Evolutionary conservation across 306 rosid species (phyloP).

Genomic region (Calophaca sinica): DNA sequence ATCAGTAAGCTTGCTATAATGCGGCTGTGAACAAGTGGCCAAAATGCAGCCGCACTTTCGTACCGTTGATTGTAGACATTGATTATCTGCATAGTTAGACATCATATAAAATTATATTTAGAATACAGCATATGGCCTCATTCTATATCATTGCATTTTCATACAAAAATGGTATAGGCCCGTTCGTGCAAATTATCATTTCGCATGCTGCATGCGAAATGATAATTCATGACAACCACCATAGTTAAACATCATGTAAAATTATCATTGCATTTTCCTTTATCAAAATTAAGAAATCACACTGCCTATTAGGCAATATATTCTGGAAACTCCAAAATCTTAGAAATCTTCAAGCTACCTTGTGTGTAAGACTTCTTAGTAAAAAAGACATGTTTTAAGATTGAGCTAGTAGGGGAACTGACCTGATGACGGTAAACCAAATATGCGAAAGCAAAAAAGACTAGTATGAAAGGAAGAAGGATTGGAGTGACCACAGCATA

Average conservation of each 20-base stretch:
- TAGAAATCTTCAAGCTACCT: slow-evolving; percentile 23
- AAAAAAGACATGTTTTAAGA: slow-evolving; percentile 13
- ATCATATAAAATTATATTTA: slow-evolving; percentile 1
- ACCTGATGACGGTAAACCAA: slow-evolving; percentile 99
- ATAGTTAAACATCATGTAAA: too few species aligned
- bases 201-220: background rate
- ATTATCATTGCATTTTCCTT: too few species aligned
- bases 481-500: slow-evolving; percentile 95
- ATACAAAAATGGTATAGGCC: background rate
- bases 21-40: slow-evolving; percentile 98
- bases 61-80: slow-evolving; percentile 93
- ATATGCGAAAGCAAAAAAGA: slow-evolving; percentile 96
- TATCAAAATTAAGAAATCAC: background rate
- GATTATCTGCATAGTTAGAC: slow-evolving; percentile 70
- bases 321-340: slow-evolving; percentile 2
- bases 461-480: slow-evolving; percentile 92
- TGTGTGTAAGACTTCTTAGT: background rate
- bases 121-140: background rate
- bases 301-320: background rate
- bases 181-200: slow-evolving; percentile 2
- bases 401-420: slow-evolving; percentile 36
- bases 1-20: slow-evolving; percentile 89
- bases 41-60: slow-evolving; percentile 96
- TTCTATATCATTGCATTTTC: slow-evolving; percentile 16
- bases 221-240: too few species aligned